phyloP scores from a whole-genome alignment of 176 grass and related monocot genomes.

The Hsuehochloa calcarea region DNA sequence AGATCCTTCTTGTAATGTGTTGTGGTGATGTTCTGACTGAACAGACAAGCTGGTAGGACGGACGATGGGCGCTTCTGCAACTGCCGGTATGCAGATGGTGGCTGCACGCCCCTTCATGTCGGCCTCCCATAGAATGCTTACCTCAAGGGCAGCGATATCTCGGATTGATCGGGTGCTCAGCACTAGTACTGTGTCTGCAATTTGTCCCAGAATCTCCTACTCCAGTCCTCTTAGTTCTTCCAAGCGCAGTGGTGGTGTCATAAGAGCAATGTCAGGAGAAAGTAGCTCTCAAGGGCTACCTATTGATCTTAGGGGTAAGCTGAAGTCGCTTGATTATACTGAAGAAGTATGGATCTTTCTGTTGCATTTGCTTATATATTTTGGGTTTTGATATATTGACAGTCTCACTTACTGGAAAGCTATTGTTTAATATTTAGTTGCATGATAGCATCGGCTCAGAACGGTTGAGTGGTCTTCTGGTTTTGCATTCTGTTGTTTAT shows the following conservation, averaged over 20 bases:
- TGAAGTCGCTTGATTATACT: neutral
- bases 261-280: slow-evolving; percentile 55
- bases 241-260: slow-evolving; percentile 20
- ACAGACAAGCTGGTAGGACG: neutral
- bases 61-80: slow-evolving; percentile 52
- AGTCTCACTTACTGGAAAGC: no score
- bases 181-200: slow-evolving; percentile 23
- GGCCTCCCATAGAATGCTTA: slow-evolving; percentile 31
- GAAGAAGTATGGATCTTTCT: neutral
- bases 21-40: neutral
- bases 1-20: neutral
- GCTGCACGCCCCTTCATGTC: slow-evolving; percentile 38
- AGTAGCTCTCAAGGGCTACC: slow-evolving; percentile 50
- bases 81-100: slow-evolving; percentile 49
- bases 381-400: no score
- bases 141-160: slow-evolving; percentile 47
- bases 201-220: slow-evolving; percentile 3
- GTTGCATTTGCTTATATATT: no score
- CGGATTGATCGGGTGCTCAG: slow-evolving; percentile 12
- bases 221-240: slow-evolving; percentile 15
- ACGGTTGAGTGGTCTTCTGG: no score
- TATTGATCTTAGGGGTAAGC: slow-evolving; percentile 84
- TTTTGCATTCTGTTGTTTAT: no score
- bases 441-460: neutral
- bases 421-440: no score